Percentiles rank a stretch among this genome's conserved stretches.
phyloP scores from a whole-genome alignment of 768 basidiomycete genomes.

The Tricholoma matsutake region DNA sequence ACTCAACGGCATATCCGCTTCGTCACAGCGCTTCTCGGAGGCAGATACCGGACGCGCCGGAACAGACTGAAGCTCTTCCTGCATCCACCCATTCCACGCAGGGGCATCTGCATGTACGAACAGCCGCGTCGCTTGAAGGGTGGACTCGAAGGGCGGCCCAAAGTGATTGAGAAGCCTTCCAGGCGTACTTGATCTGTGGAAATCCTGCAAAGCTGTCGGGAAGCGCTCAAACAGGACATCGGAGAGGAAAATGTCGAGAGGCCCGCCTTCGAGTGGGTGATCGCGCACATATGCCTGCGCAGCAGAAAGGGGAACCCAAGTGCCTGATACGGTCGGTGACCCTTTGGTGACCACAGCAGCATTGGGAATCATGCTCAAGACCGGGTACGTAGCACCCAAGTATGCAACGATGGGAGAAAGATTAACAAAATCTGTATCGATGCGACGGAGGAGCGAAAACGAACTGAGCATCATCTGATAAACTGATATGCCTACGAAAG shows the following conservation, averaged over 20 bases:
- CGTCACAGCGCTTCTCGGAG: conserved; percentile 9
- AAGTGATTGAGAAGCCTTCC: conserved; percentile 55
- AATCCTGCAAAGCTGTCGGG: conserved; percentile 58
- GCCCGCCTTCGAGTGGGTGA: conserved; percentile 34
- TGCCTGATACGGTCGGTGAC: conserved; percentile 52
- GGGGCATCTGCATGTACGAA: conserved; percentile 12
- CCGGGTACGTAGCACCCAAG: conserved; percentile 38
- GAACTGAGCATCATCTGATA: conserved; percentile 65
- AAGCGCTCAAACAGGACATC: conserved; percentile 62
- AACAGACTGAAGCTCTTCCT: conserved; percentile 13
- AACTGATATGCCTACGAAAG: conserved; percentile 59
- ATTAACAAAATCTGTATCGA: conserved; percentile 80
- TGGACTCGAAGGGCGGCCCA: conserved; percentile 60
- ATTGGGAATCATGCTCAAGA: conserved; percentile 38
- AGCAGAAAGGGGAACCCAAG: conserved; percentile 64
- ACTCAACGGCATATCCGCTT: conserved; percentile 53
- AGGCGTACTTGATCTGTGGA: conserved; percentile 45
- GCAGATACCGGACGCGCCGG: conserved; percentile 6
- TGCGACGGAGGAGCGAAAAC: conserved; percentile 59
- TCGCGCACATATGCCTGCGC: conserved; percentile 52
- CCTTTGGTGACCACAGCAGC: conserved; percentile 52
- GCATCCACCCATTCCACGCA: conserved; percentile 15
- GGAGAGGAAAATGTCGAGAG: conserved; percentile 56
- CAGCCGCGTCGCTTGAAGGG: conserved; percentile 39
- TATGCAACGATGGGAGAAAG: conserved; percentile 53